Evolutionary conservation across 805 yeast species (phyloP).

Genomic region (Kodamaea jinghongensis): DNA sequence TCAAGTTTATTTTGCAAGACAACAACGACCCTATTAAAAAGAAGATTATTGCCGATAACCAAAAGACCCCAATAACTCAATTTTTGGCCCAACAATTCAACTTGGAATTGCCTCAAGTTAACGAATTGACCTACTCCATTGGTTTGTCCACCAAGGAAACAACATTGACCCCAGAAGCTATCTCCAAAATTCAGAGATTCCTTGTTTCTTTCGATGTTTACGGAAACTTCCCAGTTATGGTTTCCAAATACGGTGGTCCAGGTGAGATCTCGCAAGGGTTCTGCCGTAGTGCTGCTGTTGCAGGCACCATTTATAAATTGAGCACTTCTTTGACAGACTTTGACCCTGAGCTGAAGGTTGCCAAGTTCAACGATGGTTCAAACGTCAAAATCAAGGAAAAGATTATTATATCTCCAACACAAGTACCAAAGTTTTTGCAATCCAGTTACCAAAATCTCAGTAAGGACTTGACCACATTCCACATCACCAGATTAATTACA

Average conservation of each 20-base stretch:
- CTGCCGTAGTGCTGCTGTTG: slow-evolving; percentile 97
- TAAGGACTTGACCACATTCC: slow-evolving; percentile 44
- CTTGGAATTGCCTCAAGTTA: slow-evolving; percentile 68
- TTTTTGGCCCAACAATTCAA: slow-evolving; percentile 67
- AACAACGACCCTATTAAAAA: slow-evolving; percentile 59
- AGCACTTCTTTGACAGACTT: slow-evolving; percentile 62
- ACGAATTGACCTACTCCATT: slow-evolving; percentile 81
- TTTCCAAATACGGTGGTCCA: slow-evolving; percentile 91
- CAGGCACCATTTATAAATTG: slow-evolving; percentile 90
- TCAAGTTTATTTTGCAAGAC: slow-evolving; percentile 71
- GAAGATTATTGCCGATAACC: slow-evolving; percentile 55
- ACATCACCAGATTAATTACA: slow-evolving; percentile 73
- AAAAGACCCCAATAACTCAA: slow-evolving; percentile 51
- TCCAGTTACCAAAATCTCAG: slow-evolving; percentile 40
- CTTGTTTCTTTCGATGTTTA: slow-evolving; percentile 83
- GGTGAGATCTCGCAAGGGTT: slow-evolving; percentile 96
- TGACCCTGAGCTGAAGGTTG: slow-evolving; percentile 66
- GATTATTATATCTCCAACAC: slow-evolving; percentile 74
- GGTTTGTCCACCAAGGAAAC: slow-evolving; percentile 68
- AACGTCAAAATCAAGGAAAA: slow-evolving; percentile 74
- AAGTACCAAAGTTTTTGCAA: slow-evolving; percentile 41
- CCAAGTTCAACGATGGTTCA: slow-evolving; percentile 73
- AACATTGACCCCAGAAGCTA: slow-evolving; percentile 69
- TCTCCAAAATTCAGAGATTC: slow-evolving; percentile 80
- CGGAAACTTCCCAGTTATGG: slow-evolving; percentile 91